Percentiles rank a stretch among this genome's conserved stretches.
These are phyloP conservation scores for Colletotrichum lupini DNA, from an alignment of 2,329 filamentous ascomycete species.

Conservation along the genomic window DNA sequence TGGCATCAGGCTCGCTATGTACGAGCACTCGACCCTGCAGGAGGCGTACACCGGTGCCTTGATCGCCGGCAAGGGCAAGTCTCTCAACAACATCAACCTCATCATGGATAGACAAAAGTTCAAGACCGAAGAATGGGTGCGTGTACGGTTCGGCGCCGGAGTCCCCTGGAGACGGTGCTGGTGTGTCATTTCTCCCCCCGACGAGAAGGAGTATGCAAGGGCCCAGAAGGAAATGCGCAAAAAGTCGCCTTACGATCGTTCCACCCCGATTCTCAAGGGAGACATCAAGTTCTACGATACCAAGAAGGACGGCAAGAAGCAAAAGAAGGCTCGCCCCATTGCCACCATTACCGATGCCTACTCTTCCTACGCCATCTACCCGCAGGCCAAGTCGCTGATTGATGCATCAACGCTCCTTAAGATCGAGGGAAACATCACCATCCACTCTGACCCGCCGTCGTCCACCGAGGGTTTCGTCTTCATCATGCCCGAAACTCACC, in stretches of 20 bases:
- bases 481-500: constrained; percentile 93
- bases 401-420: constrained; percentile 95
- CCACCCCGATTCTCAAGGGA: constrained; percentile 77
- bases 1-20: constrained; percentile 92
- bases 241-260: constrained; percentile 84
- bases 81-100: constrained; percentile 86
- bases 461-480: constrained; percentile 95
- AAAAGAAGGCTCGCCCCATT: constrained; percentile 90
- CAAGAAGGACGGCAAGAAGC: constrained; percentile 79
- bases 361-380: constrained; percentile 94
- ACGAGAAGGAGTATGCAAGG: constrained; percentile 91
- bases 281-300: constrained; percentile 96
- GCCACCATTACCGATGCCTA: constrained; percentile 92
- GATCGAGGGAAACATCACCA: constrained; percentile 89
- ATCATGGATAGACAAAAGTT: constrained; percentile 86
- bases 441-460: constrained; percentile 82
- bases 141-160: constrained; percentile 94
- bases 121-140: constrained; percentile 90
- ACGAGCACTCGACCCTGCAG: constrained; percentile 90
- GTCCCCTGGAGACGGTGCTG: constrained; percentile 97
- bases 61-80: constrained; percentile 93
- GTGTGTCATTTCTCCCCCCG: constrained; percentile 92
- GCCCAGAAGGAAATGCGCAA: constrained; percentile 85
- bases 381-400: constrained; percentile 91
- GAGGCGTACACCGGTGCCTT: constrained; percentile 97